These are phyloP conservation scores for Candida namnaoensis DNA, from an alignment of 805 yeast genomes.

Conservation along the genomic window DNA sequence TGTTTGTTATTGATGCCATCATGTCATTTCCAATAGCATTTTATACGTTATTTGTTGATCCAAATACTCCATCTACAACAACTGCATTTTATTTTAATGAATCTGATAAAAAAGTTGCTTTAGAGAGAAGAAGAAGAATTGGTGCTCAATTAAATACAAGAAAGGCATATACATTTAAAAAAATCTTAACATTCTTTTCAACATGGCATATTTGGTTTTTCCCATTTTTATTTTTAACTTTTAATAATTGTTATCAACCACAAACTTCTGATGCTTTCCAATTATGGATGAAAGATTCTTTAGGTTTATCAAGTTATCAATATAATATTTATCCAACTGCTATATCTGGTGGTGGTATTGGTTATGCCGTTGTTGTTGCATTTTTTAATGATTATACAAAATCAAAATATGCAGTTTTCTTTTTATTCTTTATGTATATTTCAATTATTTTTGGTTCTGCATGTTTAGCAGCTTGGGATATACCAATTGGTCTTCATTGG, in stretches of 20 bases:
- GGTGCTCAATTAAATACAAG: slow-evolving; percentile 31
- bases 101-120: slow-evolving; percentile 31
- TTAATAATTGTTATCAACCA: slow-evolving; percentile 1
- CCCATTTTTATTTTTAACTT: slow-evolving; percentile 16
- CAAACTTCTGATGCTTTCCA: background rate
- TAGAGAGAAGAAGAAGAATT: slow-evolving; percentile 30
- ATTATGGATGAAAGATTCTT: slow-evolving; percentile 8
- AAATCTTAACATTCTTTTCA: slow-evolving; percentile 27
- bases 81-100: slow-evolving; percentile 29
- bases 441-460: too few relatives aligned
- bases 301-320: too few relatives aligned
- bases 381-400: too few relatives aligned
- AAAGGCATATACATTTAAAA: slow-evolving; percentile 27
- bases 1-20: slow-evolving; percentile 33
- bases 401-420: too few relatives aligned
- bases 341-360: too few relatives aligned
- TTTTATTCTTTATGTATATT: too few relatives aligned
- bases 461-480: too few relatives aligned
- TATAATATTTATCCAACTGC: too few relatives aligned
- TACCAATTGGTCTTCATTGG: too few relatives aligned
- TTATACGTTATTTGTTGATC: slow-evolving; percentile 29
- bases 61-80: slow-evolving; percentile 31
- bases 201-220: slow-evolving; percentile 40
- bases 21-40: slow-evolving; percentile 29
- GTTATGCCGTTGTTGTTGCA: too few relatives aligned